Percentiles rank a stretch among this genome's conserved stretches.
Conservation (phyloP, 306 rosid genomes). For the Begonia masoniana region DNA sequence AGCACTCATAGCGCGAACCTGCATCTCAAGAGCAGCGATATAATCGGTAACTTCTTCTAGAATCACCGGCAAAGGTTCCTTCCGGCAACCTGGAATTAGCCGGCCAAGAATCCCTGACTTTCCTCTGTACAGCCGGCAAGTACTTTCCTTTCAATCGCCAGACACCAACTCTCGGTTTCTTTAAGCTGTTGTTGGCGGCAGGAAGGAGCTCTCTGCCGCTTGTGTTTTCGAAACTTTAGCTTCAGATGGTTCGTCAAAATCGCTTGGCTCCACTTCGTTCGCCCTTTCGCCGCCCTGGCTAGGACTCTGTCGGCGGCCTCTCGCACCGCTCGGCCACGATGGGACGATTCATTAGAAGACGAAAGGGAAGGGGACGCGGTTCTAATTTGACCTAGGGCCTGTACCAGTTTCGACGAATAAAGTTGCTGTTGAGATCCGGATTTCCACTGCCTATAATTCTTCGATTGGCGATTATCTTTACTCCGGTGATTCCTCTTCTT, state of each 20-base stretch:
- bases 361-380: slow-evolving; percentile 4
- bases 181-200: slow-evolving; percentile 24
- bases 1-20: slow-evolving; percentile 76
- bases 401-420: slow-evolving; percentile 59
- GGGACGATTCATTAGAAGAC: slow-evolving; percentile 16
- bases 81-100: slow-evolving; percentile 90
- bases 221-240: slow-evolving; percentile 54
- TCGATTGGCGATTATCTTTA: slow-evolving; percentile 19
- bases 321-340: slow-evolving; percentile 51
- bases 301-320: slow-evolving; percentile 78
- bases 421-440: slow-evolving; percentile 63
- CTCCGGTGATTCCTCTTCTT: slow-evolving; percentile 44
- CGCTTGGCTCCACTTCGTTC: slow-evolving; percentile 88
- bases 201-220: slow-evolving; percentile 20
- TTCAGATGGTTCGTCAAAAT: slow-evolving; percentile 53
- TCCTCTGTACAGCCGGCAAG: slow-evolving; percentile 63
- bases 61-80: slow-evolving; percentile 72
- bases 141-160: slow-evolving; percentile 54
- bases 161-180: slow-evolving; percentile 56
- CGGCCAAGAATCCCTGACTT: slow-evolving; percentile 60
- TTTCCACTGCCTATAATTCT: slow-evolving; percentile 40
- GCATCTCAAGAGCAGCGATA: slow-evolving; percentile 92
- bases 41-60: slow-evolving; percentile 79
- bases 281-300: slow-evolving; percentile 71
- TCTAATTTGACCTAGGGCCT: slow-evolving; percentile 47